These are phyloP conservation scores for Botrytis tulipae DNA, from an alignment of 2,329 filamentous ascomycete species.

Conservation along the genomic window DNA sequence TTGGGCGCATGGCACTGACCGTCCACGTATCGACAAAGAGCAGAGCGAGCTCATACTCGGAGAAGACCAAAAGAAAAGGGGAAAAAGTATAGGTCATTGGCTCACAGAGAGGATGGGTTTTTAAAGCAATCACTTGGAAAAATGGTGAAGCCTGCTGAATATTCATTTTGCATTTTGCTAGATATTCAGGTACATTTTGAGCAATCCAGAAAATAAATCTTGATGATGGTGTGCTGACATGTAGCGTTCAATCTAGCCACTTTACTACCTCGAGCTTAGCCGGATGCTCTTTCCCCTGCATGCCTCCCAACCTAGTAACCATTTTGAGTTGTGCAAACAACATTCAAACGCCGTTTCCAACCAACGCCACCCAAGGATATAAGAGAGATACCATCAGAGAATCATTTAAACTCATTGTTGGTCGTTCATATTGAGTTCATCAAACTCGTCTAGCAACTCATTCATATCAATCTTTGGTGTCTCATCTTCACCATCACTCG, in stretches of 20 bases:
- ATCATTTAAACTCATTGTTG: slow-evolving; percentile 19
- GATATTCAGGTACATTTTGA: background rate
- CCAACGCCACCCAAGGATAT: slow-evolving; percentile 20
- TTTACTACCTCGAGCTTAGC: slow-evolving; percentile 5
- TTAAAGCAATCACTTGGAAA: background rate
- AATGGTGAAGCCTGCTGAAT: background rate
- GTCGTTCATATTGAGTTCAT: slow-evolving; percentile 69
- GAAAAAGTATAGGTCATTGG: background rate
- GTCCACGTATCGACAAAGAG: background rate
- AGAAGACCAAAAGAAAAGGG: background rate
- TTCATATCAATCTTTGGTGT: slow-evolving; percentile 73
- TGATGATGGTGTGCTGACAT: background rate
- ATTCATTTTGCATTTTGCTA: background rate
- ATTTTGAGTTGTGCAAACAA: slow-evolving; percentile 14
- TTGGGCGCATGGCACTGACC: background rate
- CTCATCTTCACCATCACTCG: slow-evolving; percentile 59
- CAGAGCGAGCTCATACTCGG: background rate
- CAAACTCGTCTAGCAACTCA: slow-evolving; percentile 87
- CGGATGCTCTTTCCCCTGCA: background rate
- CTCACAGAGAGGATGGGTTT: background rate
- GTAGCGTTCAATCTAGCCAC: background rate
- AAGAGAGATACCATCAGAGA: slow-evolving; percentile 17
- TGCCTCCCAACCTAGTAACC: slow-evolving; percentile 4
- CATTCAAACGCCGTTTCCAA: slow-evolving; percentile 13
- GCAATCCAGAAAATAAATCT: background rate